These are phyloP conservation scores for Histomonas meleagridis DNA, from an alignment of 208 protist species.

Conservation along the genomic window DNA sequence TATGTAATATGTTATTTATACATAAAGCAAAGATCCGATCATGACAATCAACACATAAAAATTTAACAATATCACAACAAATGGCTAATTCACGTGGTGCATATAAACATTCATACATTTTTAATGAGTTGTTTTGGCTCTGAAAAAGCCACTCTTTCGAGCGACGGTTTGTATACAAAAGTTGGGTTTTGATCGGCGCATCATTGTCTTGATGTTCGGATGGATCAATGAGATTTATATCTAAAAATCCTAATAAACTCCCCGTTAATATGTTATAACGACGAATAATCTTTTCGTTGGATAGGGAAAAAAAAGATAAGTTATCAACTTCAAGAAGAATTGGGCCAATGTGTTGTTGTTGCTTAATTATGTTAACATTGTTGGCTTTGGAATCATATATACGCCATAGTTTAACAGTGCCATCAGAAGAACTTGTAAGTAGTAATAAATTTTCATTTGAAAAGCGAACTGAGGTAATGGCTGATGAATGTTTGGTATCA, in stretches of 20 bases:
- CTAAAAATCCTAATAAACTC: not conserved
- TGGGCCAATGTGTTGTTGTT: not conserved
- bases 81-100: not conserved
- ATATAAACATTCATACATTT: not conserved
- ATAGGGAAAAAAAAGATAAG: not conserved
- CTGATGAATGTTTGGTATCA: not conserved
- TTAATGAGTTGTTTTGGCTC: not conserved
- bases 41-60: not conserved
- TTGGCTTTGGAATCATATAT: not conserved
- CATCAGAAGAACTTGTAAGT: not conserved
- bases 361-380: not conserved
- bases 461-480: not conserved
- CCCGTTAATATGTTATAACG: conserved; percentile 30
- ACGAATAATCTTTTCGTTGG: not conserved
- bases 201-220: not conserved
- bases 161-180: not conserved
- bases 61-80: conserved; percentile 16
- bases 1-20: conserved; percentile 1
- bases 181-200: not conserved
- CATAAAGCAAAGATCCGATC: not conserved
- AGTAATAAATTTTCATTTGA: not conserved
- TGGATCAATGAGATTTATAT: not conserved
- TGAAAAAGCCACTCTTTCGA: not conserved
- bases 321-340: not conserved
- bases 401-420: not conserved